Conservation (phyloP, 768 basidiomycete genomes). For the Termitomyces sp. region DNA sequence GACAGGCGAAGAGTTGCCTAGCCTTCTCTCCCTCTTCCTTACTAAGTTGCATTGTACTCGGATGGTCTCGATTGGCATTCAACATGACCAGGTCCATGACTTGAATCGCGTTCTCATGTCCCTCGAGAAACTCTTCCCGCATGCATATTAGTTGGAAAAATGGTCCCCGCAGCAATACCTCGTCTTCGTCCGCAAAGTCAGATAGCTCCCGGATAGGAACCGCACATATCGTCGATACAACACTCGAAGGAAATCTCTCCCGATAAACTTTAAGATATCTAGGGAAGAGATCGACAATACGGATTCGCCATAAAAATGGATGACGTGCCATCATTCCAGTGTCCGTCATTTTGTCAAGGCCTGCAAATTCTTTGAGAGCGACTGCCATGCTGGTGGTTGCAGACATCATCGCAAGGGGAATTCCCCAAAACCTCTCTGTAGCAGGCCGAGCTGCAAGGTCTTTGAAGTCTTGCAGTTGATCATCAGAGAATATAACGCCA, state of each 20-base stretch:
- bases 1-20: slow-evolving; percentile 11
- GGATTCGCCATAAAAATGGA: slow-evolving; percentile 13
- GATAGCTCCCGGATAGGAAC: slow-evolving; percentile 11
- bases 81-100: slow-evolving; percentile 14
- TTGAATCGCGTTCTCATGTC: slow-evolving; percentile 5
- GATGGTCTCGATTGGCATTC: slow-evolving; percentile 12
- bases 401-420: slow-evolving; percentile 14
- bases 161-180: slow-evolving; percentile 11
- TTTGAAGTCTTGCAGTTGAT: slow-evolving; percentile 12
- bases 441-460: slow-evolving; percentile 5
- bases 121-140: slow-evolving; percentile 8
- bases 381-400: slow-evolving; percentile 9
- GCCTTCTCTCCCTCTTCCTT: slow-evolving; percentile 6
- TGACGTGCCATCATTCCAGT: background rate
- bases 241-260: slow-evolving; percentile 9
- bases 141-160: slow-evolving; percentile 13
- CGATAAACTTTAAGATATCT: slow-evolving; percentile 7
- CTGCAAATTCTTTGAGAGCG: slow-evolving; percentile 9
- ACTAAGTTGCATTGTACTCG: slow-evolving; percentile 11
- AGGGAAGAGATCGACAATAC: slow-evolving; percentile 4
- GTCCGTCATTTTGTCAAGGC: background rate
- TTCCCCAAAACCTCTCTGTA: slow-evolving; percentile 10
- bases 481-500: slow-evolving; percentile 7
- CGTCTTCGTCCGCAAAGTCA: slow-evolving; percentile 6
- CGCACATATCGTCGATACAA: slow-evolving; percentile 12